Base-by-base conservation (phyloP, 768 basidiomycete species). In the Fomitopsis pulvina region DNA sequence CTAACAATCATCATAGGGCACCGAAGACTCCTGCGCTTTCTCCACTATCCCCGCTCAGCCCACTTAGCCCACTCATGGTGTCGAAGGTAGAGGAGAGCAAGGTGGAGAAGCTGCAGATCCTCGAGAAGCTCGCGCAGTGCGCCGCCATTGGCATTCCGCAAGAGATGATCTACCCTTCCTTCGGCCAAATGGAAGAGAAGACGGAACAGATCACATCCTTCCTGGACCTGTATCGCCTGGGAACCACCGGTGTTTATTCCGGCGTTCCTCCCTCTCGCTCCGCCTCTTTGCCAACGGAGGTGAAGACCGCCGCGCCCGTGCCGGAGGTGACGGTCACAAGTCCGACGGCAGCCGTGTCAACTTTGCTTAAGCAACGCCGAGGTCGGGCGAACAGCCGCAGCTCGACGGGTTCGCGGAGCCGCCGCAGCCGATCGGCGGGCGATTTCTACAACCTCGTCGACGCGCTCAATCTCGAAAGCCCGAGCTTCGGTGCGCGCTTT, bases 181-280 rank as follows among this genome's bases (percentile, higher is more conserved):
- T 59, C 18, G 57, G 52, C 1, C 55, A 60, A 27, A 40, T 58
- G 2, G 47, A 40, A 18, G 40, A 50, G 16, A 47, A 54, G 20
- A 53, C 57, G 24, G 48, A 52, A 11, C 43, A 47, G 49, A 48
- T 61, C 43, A 57, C 54, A 7, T 54, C 57, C 2, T 63, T 59
- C 57, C 59, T 60, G 20, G 62, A 63, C 46, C 51, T 60, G 10
- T 63, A 63, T 57, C 58, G 55, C 45, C 44, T 55, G 29, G 14
- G n/a, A 52, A 52, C 38, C 52, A 57, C 30, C 49, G 22, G 29
- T 22, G 30, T 16, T 5, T 41, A n/a, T 25, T 37, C 18, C 37
- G n/a, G 24, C 45, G 29, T 8, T 28, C 32, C 21, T 11, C n/a
- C 12, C 18, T 16, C 4, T 24, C 16, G 26, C n/a, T 28, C 32